Evolutionary conservation across 2,329 filamentous ascomycete species (phyloP).

Genomic region (Ilyonectria destructans): DNA sequence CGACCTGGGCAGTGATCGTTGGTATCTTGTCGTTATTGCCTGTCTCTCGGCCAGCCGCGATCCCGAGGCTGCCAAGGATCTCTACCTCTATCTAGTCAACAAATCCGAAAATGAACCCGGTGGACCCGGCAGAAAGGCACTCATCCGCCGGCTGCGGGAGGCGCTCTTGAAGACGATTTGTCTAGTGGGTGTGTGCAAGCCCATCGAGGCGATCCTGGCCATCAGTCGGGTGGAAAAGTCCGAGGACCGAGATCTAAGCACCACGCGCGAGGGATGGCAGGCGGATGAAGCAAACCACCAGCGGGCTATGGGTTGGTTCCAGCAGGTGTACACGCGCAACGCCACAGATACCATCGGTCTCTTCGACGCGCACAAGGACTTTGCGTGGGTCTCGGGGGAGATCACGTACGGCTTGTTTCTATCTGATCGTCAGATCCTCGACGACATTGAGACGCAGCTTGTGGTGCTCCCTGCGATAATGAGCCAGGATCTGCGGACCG

Average conservation of each 20-base stretch:
- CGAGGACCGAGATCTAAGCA: constrained; percentile 72
- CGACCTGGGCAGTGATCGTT: constrained; percentile 35
- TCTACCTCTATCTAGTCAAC: constrained; percentile 51
- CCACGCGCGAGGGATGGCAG: constrained; percentile 72
- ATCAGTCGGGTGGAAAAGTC: constrained; percentile 65
- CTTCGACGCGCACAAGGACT: constrained; percentile 57
- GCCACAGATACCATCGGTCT: constrained; percentile 53
- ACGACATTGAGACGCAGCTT: constrained; percentile 69
- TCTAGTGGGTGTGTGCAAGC: constrained; percentile 75
- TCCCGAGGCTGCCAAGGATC: constrained; percentile 35
- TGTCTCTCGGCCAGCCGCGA: constrained; percentile 41
- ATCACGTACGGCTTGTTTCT: constrained; percentile 74
- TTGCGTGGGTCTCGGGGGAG: constrained; percentile 67
- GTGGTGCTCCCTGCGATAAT: constrained; percentile 70
- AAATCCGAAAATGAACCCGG: constrained; percentile 59
- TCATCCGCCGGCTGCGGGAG: constrained; percentile 70
- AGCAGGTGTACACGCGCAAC: constrained; percentile 70
- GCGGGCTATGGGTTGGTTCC: constrained; percentile 70
- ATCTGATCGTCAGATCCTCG: constrained; percentile 69
- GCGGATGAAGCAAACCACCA: constrained; percentile 69
- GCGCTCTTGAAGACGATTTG: constrained; percentile 72
- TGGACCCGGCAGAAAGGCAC: constrained; percentile 58
- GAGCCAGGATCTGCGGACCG: constrained; percentile 69
- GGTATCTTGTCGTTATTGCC: constrained; percentile 41
- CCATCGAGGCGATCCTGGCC: constrained; percentile 72